Conservation (phyloP, 805 yeast genomes). For the Myxozyma kluyveri region DNA sequence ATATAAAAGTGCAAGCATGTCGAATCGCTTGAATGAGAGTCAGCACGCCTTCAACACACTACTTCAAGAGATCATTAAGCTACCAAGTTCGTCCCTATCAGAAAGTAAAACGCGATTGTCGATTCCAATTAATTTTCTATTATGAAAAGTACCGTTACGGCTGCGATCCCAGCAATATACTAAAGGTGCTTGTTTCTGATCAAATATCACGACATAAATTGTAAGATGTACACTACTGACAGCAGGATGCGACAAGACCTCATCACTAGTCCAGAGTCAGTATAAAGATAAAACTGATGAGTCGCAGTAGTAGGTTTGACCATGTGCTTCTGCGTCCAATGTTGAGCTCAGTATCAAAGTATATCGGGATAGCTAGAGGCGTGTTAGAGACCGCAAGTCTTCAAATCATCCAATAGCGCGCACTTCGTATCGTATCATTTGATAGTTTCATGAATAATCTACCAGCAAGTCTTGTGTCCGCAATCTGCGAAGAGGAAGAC, state of each 20-base stretch:
- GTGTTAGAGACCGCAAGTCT: too few relatives aligned
- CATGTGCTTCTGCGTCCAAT: conserved; percentile 26
- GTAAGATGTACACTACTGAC: conserved; percentile 29
- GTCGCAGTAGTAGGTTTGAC: conserved; percentile 1
- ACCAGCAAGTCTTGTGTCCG: not conserved
- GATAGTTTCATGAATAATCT: not conserved
- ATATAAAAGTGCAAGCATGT: conserved; percentile 29
- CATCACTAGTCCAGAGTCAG: conserved; percentile 13
- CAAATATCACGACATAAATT: conserved; percentile 28
- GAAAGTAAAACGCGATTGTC: conserved; percentile 23
- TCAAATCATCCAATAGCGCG: too few relatives aligned
- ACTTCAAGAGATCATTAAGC: not conserved
- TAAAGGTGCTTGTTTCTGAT: conserved; percentile 26
- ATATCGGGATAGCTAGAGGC: conserved; percentile 9
- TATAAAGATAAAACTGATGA: not conserved
- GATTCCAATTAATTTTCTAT: conserved; percentile 25
- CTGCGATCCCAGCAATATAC: conserved; percentile 31
- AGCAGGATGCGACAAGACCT: conserved; percentile 22
- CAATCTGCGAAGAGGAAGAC: not conserved
- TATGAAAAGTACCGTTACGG: conserved; percentile 31
- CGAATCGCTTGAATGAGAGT: conserved; percentile 19
- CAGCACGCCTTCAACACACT: not conserved
- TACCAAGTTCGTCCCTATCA: conserved; percentile 27
- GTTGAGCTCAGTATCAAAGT: conserved; percentile 2
- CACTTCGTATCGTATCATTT: not conserved